A percentile compares a stretch with the other conserved stretches of the same genome.
Conservation (phyloP, 2,329 filamentous ascomycete species). For the Xylaria sp. region DNA sequence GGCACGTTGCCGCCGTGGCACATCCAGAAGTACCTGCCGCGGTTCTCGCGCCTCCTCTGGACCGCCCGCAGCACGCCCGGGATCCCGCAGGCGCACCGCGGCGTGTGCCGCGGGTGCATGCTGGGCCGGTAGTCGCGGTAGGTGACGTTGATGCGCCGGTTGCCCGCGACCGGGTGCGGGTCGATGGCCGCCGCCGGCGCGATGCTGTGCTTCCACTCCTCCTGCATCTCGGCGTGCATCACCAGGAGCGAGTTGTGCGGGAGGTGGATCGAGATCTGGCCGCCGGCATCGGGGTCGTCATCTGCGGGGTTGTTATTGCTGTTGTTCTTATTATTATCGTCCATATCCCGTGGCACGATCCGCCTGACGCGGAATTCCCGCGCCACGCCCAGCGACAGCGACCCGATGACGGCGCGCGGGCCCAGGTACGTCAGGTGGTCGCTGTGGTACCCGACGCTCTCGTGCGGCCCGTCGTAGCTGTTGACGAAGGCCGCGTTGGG, state of each 20-base stretch:
- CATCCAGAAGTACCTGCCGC: constrained; percentile 91
- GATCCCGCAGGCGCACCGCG: constrained; percentile 74
- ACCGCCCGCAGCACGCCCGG: constrained; percentile 74
- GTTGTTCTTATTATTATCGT: too few species aligned
- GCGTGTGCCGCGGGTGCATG: constrained; percentile 77
- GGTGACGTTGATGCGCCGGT: constrained; percentile 87
- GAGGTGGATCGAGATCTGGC: constrained; percentile 89
- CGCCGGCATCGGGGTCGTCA: constrained; percentile 65
- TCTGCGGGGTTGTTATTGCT: constrained; percentile 43
- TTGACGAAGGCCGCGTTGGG: constrained; percentile 95
- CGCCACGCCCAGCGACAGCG: constrained; percentile 87
- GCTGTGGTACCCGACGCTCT: constrained; percentile 89
- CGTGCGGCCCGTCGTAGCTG: constrained; percentile 79
- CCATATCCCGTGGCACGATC: constrained; percentile 64
- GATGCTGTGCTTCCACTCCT: constrained; percentile 93
- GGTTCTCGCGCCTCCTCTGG: constrained; percentile 74
- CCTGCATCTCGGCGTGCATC: constrained; percentile 98
- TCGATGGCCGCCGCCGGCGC: constrained; percentile 74
- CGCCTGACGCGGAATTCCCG: constrained; percentile 87
- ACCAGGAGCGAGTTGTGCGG: constrained; percentile 92
- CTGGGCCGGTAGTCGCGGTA: constrained; percentile 83
- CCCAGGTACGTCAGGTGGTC: constrained; percentile 94
- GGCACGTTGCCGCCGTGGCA: constrained; percentile 77
- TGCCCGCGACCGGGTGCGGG: constrained; percentile 81
- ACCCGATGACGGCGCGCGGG: constrained; percentile 85